Base-by-base conservation (phyloP, 345 rosid genomes). In the Heritiera littoralis region DNA sequence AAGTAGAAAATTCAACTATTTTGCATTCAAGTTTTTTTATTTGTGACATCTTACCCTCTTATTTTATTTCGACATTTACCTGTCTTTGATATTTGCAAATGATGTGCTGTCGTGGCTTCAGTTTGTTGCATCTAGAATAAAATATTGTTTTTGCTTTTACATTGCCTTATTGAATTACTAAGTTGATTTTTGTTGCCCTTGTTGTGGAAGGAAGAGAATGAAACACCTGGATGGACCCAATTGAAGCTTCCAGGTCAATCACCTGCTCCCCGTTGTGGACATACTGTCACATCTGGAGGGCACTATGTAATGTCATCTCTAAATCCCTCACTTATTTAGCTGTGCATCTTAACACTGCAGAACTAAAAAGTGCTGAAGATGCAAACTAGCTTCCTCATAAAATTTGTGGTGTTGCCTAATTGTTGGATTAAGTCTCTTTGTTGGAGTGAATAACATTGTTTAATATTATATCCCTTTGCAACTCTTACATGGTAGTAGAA, bases 241-340 rank as follows among this genome's bases (percentile, higher is more conserved):
- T 87, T 96, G 86, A 96, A 92, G 90, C 99, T 96, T 83, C 99
- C 99, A 58, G 99, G 99, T 67, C 97, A 96, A 88, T 89, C 97
- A 68, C 98, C 99, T 70, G 83, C 98, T 83, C 65, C 99, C 73
- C 94, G 94, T 59, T 96, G 99, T 83, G 99, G 98, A 63, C 99
- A 94, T 83, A 92, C 97, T 55, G 70, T 91, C 72, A 90, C 97
- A 66, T 94, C 97, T 75, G 98, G 95, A 84, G 98, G 99, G 79
- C 90, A 90, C 86, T 86, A 96, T 80, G 99, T 96, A 93, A 84
- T 81, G 79, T 80, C 70, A 38, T 76, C 78, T 82, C 70, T 81
- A 14, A 43, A 84, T 51, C 78, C 74, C 76, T 76, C 68, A 61
- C 52, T 49, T 20, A 28, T 69, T 68, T 77, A 60, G 17, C 48